Base-by-base conservation (phyloP, 2,329 filamentous ascomycete genomes). In the Apiospora koreana region DNA sequence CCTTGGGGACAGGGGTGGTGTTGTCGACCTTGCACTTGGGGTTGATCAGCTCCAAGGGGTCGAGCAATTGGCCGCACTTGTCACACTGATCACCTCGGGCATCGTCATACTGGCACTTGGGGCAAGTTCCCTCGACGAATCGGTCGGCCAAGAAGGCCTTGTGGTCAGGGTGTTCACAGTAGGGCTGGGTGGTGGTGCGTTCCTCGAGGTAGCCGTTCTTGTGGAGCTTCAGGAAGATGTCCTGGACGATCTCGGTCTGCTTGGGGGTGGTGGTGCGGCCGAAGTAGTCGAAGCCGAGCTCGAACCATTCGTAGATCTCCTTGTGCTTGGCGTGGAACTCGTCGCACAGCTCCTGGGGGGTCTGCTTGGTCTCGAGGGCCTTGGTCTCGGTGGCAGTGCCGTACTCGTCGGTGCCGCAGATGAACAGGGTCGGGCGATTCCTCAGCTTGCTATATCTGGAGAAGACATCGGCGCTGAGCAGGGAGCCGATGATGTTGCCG, bases 331-430 rank as follows among this genome's bases (percentile, higher is more conserved):
- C 90, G 83, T 97, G 93, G 85, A 97, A 98, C 84, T 98, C 97
- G 82, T 93, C 90, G 85, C 95, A 98, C 16, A 98, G 89, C 79
- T 95, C 88, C 77, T 93, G 87, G 28, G 95, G 94, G 16, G 92
- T 94, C 73, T 94, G 86, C 18, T 92, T 92, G 80, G 96, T 94
- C 80, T 97, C 94, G 50, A 98, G 89, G 5, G 95, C 95, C 84
- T 97, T 97, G 35, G 95, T 97, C 83, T 98, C 95, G 42, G 95
- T 97, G 28, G 95, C 95, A 16, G 95, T 98, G 70, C 95, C 95
- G 81, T 98, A 98, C 83, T 98, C 94, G 84, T 98, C 95, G 68
- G 91, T 93, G 70, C 94, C 94, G 81, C 95, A 97, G 75, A 97
- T 87, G 81, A 91, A 97, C 67, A 97, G 87, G 1, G 94, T 97